phyloP scores from a whole-genome alignment of 2,329 filamentous ascomycete species.

The Curvularia sp. region DNA sequence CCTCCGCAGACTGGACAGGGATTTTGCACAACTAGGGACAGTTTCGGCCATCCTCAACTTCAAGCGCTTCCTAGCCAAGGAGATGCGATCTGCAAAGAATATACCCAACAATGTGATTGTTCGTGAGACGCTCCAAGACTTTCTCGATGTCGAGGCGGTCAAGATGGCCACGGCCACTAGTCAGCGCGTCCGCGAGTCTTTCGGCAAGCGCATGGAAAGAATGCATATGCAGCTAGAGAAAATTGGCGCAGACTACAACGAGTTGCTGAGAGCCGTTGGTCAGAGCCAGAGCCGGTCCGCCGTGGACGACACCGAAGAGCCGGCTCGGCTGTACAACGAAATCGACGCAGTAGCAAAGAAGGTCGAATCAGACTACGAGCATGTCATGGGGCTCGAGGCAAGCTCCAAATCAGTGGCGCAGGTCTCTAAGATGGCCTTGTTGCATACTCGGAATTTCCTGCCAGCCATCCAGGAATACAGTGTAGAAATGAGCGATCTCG shows the following conservation, averaged over 20 bases:
- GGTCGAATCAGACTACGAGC: slow-evolving; percentile 83
- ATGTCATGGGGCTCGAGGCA: slow-evolving; percentile 71
- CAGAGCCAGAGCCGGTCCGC: slow-evolving; percentile 60
- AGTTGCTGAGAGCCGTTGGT: slow-evolving; percentile 54
- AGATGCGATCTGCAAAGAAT: slow-evolving; percentile 39
- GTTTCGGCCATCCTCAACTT: slow-evolving; percentile 72
- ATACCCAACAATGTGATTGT: slow-evolving; percentile 33
- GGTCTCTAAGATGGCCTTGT: slow-evolving; percentile 68
- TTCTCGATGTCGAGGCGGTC: slow-evolving; percentile 76
- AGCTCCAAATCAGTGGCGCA: slow-evolving; percentile 69
- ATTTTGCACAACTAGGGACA: slow-evolving; percentile 68
- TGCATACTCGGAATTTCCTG: slow-evolving; percentile 68
- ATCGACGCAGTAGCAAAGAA: slow-evolving; percentile 87
- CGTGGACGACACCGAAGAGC: slow-evolving; percentile 67
- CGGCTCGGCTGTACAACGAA: slow-evolving; percentile 76
- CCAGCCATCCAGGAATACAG: slow-evolving; percentile 66
- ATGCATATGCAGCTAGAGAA: slow-evolving; percentile 53
- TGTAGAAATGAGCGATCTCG: slow-evolving; percentile 62
- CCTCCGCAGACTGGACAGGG: slow-evolving; percentile 70
- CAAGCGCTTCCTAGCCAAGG: slow-evolving; percentile 57
- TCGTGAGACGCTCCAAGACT: slow-evolving; percentile 50
- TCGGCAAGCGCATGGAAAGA: slow-evolving; percentile 62
- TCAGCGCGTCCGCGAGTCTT: slow-evolving; percentile 66
- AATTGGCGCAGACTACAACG: slow-evolving; percentile 53
- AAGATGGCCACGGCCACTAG: slow-evolving; percentile 74